Conservation (phyloP, 164 flowering plant species). For the Macadamia tetraphylla region DNA sequence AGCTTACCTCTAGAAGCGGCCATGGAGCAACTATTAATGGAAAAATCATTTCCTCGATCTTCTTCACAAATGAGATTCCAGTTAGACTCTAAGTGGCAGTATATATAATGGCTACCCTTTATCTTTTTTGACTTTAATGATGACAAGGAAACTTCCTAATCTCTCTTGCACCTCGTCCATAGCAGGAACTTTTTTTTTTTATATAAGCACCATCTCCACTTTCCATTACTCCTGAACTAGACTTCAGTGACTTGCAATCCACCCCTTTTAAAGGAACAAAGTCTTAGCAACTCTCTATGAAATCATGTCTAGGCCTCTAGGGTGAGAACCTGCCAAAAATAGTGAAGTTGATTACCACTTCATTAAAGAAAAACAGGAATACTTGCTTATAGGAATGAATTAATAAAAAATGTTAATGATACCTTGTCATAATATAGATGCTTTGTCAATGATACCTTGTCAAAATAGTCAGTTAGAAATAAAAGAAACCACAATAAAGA, state of each 20-base stretch:
- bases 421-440: neutral
- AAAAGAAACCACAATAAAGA: neutral
- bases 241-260: conserved; percentile 10
- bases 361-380: conserved; percentile 2
- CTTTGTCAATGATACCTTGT: no score
- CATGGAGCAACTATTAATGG: conserved; percentile 22
- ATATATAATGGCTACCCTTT: conserved; percentile 49
- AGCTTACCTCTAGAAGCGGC: conserved; percentile 14
- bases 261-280: conserved; percentile 11
- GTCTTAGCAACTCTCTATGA: conserved; percentile 12
- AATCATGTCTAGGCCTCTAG: neutral
- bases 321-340: conserved; percentile 17
- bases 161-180: conserved; percentile 37
- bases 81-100: conserved; percentile 27
- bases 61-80: conserved; percentile 18
- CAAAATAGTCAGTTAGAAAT: neutral
- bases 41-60: conserved; percentile 16
- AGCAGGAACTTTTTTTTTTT: conserved; percentile 32
- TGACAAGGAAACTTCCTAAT: conserved; percentile 65
- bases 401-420: neutral
- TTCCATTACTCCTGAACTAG: conserved; percentile 11
- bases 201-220: conserved; percentile 15
- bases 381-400: neutral
- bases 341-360: neutral
- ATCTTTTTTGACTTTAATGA: conserved; percentile 78